A percentile compares a stretch with the other conserved stretches of the same genome.
Evolutionary conservation across 2,329 filamentous ascomycete genomes (phyloP).

Genomic region (Phaeosphaeriaceae sp.): DNA sequence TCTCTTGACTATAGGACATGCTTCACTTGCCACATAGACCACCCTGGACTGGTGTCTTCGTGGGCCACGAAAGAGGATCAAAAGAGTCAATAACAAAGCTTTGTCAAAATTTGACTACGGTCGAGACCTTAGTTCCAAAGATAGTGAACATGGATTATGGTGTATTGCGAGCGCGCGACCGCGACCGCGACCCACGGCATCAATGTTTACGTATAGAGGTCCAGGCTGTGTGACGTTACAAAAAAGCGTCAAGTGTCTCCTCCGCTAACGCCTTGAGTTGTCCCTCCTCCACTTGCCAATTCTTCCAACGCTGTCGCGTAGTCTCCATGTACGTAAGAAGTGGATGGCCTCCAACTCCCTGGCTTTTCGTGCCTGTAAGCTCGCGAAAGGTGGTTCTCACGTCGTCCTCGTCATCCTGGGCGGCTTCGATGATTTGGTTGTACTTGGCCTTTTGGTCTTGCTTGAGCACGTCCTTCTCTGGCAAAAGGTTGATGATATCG

Average conservation of each 20-base stretch:
- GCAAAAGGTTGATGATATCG: not conserved
- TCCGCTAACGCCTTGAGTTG: not conserved
- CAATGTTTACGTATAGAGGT: no score
- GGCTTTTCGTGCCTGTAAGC: not conserved
- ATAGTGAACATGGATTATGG: no score
- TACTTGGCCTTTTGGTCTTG: not conserved
- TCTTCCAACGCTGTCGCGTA: not conserved
- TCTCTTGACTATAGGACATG: no score
- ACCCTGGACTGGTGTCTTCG: no score
- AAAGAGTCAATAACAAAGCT: no score
- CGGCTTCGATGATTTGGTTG: not conserved
- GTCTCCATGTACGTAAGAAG: not conserved
- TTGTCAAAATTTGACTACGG: no score
- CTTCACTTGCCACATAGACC: no score
- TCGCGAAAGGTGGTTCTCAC: not conserved
- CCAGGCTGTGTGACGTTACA: not conserved
- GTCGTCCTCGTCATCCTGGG: not conserved
- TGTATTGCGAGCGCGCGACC: no score
- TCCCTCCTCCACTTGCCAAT: not conserved
- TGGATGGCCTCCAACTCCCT: not conserved
- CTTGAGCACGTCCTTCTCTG: not conserved
- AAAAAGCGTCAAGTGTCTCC: not conserved
- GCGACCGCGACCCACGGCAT: no score
- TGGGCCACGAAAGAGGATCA: no score
- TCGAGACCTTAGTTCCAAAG: no score